phyloP scores from a whole-genome alignment of 306 rosid genomes.

The Vigna radiata region DNA sequence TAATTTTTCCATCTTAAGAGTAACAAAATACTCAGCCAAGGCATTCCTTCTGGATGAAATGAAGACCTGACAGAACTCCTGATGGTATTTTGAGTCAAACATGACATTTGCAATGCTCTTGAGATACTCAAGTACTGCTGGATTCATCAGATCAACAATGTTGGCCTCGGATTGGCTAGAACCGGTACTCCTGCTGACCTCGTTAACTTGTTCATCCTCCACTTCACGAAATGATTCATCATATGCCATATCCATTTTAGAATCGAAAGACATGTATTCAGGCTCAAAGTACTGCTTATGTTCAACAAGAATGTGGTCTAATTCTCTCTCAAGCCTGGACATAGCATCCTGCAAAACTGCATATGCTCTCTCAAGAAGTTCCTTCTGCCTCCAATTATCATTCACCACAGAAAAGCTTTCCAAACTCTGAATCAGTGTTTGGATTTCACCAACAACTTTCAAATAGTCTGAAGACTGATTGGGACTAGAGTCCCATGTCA shows the following conservation, averaged over 20 bases:
- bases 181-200: constrained; percentile 17
- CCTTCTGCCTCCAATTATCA: constrained; percentile 49
- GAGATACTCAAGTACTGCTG: constrained; percentile 54
- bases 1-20: constrained; percentile 54
- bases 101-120: constrained; percentile 63
- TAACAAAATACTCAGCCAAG: constrained; percentile 58
- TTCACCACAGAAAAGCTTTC: constrained; percentile 36
- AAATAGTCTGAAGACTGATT: constrained; percentile 55
- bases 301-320: constrained; percentile 57
- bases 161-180: constrained; percentile 35
- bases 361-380: constrained; percentile 56
- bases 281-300: constrained; percentile 65
- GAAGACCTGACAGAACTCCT: constrained; percentile 63
- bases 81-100: constrained; percentile 66
- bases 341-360: constrained; percentile 61
- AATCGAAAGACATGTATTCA: constrained; percentile 54
- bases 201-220: constrained; percentile 52
- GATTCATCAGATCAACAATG: constrained; percentile 55
- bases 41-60: constrained; percentile 57
- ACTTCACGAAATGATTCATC: constrained; percentile 55
- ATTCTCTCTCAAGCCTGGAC: constrained; percentile 65
- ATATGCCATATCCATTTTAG: constrained; percentile 42
- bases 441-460: constrained; percentile 55
- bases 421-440: constrained; percentile 50
- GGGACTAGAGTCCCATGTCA: constrained; percentile 56